Conservation (phyloP, 192 early-diverging fungal genomes). For the Rhizophagus clarus region DNA sequence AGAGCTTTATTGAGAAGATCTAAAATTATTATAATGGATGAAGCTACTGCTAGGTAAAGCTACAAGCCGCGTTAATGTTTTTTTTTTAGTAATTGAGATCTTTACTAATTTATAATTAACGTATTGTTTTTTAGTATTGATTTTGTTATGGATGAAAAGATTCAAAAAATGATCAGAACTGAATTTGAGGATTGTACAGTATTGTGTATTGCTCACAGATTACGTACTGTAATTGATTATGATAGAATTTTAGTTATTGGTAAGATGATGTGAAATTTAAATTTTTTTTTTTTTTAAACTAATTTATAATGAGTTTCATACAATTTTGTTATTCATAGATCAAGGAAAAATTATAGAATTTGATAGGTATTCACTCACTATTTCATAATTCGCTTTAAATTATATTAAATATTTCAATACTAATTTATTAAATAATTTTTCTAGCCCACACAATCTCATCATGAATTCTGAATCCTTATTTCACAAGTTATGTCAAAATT, state of each 20-base stretch:
- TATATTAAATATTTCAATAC: background rate
- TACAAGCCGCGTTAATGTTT: background rate
- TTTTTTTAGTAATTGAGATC: too few relatives aligned
- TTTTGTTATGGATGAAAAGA: constrained; percentile 81
- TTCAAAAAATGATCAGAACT: constrained; percentile 85
- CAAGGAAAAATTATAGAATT: constrained; percentile 79
- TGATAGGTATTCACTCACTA: constrained; percentile 59
- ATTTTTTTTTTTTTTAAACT: background rate
- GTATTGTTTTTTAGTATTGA: constrained; percentile 72
- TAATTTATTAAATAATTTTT: background rate
- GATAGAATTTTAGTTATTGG: constrained; percentile 75
- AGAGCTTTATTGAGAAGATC: constrained; percentile 75
- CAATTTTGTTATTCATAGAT: constrained; percentile 41
- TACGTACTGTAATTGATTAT: constrained; percentile 87
- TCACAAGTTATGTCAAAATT: constrained; percentile 76
- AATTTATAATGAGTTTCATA: constrained; percentile 52
- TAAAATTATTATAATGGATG: constrained; percentile 55
- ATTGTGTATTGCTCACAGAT: constrained; percentile 88
- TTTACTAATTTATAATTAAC: background rate
- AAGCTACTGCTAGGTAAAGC: constrained; percentile 46
- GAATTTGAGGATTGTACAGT: constrained; percentile 79
- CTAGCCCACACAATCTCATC: constrained; percentile 67
- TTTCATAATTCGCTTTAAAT: background rate
- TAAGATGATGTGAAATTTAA: constrained; percentile 5
- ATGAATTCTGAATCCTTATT: constrained; percentile 64